Conservation (phyloP, 2,329 filamentous ascomycete species). For the Penicillium sumatraense region DNA sequence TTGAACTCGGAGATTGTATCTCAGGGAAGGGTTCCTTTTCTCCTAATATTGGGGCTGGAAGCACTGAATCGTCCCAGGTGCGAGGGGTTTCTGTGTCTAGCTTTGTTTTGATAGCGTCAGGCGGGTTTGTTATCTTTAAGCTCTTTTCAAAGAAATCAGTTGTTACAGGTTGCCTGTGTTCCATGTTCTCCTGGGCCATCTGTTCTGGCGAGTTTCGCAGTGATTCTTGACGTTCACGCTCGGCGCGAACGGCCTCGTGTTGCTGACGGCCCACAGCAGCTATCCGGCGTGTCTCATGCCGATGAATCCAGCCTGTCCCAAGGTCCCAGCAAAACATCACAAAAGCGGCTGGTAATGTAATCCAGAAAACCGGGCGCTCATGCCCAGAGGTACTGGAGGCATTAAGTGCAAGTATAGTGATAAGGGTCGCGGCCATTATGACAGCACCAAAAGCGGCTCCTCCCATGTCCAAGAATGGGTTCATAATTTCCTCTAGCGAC, state of each 20-base stretch:
- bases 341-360: constrained; percentile 70
- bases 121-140: background rate
- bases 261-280: constrained; percentile 60
- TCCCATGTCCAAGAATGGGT: constrained; percentile 71
- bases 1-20: background rate
- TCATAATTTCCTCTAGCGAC: constrained; percentile 74
- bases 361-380: constrained; percentile 66
- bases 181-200: background rate
- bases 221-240: constrained; percentile 32
- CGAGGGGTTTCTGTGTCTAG: background rate
- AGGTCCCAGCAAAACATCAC: constrained; percentile 73
- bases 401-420: constrained; percentile 69
- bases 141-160: background rate
- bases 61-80: background rate
- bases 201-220: constrained; percentile 11
- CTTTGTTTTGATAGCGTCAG: background rate
- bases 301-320: constrained; percentile 64
- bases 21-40: constrained; percentile 18
- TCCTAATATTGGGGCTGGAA: constrained; percentile 8
- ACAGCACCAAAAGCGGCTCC: constrained; percentile 67
- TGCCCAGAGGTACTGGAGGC: constrained; percentile 58
- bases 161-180: background rate
- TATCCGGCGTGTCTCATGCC: constrained; percentile 66
- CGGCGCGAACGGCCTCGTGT: constrained; percentile 49
- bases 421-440: constrained; percentile 69